These are phyloP conservation scores for Pythium insidiosum DNA, from an alignment of 352 stramenopile genomes.

Conservation along the genomic window DNA sequence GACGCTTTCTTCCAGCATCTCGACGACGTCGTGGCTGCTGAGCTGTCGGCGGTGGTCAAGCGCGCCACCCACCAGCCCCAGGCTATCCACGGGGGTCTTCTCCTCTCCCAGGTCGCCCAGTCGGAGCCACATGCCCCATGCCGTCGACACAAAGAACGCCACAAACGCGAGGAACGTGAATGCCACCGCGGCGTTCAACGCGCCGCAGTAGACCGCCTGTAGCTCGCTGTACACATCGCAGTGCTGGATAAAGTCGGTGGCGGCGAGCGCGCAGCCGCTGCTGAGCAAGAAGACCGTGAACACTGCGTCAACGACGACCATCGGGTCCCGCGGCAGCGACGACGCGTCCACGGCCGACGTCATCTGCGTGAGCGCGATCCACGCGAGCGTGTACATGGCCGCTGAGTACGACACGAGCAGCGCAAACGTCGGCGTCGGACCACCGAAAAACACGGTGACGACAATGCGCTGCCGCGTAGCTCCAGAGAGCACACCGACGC, in stretches of 20 bases:
- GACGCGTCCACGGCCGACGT: constrained; percentile 16
- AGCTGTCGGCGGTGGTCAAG: too few species aligned
- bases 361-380: constrained; percentile 37
- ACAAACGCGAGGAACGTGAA: constrained; percentile 63
- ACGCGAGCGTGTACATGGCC: constrained; percentile 36
- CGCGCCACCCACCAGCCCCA: too few species aligned
- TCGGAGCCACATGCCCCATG: constrained; percentile 32
- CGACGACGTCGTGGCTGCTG: too few species aligned
- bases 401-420: constrained; percentile 55
- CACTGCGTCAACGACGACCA: constrained; percentile 40
- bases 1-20: too few species aligned
- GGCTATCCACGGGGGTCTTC: too few species aligned
- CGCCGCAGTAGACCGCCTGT: constrained; percentile 41
- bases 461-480: constrained; percentile 10
- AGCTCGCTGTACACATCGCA: constrained; percentile 28
- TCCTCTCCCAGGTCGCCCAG: too few species aligned
- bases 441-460: constrained; percentile 49
- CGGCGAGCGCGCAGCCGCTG: constrained; percentile 44
- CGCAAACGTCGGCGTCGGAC: constrained; percentile 47
- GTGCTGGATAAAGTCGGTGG: constrained; percentile 61
- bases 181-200: constrained; percentile 31
- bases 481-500: constrained; percentile 12
- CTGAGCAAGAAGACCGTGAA: constrained; percentile 70
- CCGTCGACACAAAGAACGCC: constrained; percentile 44
- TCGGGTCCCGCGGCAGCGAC: constrained; percentile 33